Evolutionary conservation across 306 rosid species (phyloP).

Genomic region (Vicia villosa): DNA sequence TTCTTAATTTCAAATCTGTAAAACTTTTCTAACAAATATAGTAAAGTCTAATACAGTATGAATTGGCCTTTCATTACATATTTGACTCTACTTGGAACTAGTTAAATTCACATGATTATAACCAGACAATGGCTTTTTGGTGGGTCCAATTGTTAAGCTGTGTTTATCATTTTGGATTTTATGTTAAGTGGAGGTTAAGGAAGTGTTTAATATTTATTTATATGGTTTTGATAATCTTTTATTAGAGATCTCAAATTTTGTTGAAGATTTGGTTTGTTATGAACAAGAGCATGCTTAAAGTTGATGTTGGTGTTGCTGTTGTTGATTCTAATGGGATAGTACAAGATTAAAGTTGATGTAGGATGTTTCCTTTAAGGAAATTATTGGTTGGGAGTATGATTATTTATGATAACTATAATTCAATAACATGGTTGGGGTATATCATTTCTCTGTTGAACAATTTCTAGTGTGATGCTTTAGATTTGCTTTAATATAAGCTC

Average conservation of each 20-base stretch:
- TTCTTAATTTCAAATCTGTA: conserved; percentile 11
- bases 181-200: conserved; percentile 2
- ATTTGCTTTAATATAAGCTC: not conserved
- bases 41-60: conserved; percentile 17
- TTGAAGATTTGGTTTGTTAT: not conserved
- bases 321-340: not conserved
- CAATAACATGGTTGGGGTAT: not conserved
- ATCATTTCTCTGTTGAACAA: not conserved
- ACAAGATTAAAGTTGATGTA: not conserved
- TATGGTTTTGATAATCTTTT: no score
- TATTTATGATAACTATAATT: not conserved
- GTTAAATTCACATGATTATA: conserved; percentile 36
- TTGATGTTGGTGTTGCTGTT: not conserved
- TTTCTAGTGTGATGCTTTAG: not conserved
- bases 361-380: not conserved
- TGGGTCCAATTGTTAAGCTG: conserved; percentile 14
- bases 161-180: conserved; percentile 19
- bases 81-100: conserved; percentile 32
- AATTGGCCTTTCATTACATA: conserved; percentile 19
- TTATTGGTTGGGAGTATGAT: not conserved
- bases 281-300: not conserved
- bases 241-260: not conserved
- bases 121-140: conserved; percentile 21
- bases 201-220: not conserved
- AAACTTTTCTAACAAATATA: not conserved